phyloP scores from a whole-genome alignment of 768 basidiomycete genomes.

The Lactarius akahatsu region DNA sequence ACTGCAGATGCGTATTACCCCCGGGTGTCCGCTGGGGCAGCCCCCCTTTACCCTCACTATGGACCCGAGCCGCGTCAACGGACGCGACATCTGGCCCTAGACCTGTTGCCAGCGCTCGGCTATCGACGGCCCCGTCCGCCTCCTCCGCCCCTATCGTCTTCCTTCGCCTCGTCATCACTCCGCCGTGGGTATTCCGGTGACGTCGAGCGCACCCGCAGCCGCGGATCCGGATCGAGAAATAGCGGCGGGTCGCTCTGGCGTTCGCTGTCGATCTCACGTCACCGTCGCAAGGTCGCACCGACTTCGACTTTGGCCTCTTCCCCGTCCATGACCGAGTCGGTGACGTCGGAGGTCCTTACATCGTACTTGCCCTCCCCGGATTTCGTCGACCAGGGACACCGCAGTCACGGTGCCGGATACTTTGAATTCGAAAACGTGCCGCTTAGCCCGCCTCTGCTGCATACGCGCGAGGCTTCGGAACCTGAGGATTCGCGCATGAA shows the following conservation, averaged over 20 bases:
- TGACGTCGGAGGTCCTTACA: constrained; percentile 26
- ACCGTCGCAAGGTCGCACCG: constrained; percentile 1
- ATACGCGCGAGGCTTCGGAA: constrained; percentile 23
- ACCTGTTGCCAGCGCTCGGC: not conserved
- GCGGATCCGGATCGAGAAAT: not conserved
- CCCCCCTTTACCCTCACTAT: not conserved
- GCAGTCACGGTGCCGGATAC: not conserved
- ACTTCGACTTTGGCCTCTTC: constrained; percentile 3
- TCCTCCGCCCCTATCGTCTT: not conserved
- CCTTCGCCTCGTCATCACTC: not conserved
- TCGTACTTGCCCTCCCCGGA: constrained; percentile 29
- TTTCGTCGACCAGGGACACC: not conserved
- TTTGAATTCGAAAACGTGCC: constrained; percentile 25
- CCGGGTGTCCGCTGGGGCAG: not conserved
- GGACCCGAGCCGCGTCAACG: constrained; percentile 17
- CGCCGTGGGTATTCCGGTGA: not conserved
- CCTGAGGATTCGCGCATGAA: constrained; percentile 16
- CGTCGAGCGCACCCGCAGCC: not conserved
- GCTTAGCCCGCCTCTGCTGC: constrained; percentile 26
- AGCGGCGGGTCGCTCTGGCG: constrained; percentile 17
- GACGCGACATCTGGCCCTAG: constrained; percentile 2
- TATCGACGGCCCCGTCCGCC: constrained; percentile 4
- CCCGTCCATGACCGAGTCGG: constrained; percentile 22
- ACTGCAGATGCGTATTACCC: not conserved
- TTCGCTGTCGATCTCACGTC: constrained; percentile 12